These are phyloP conservation scores for Podila minutissima DNA, from an alignment of 192 early-diverging fungal genomes.

Conservation along the genomic window DNA sequence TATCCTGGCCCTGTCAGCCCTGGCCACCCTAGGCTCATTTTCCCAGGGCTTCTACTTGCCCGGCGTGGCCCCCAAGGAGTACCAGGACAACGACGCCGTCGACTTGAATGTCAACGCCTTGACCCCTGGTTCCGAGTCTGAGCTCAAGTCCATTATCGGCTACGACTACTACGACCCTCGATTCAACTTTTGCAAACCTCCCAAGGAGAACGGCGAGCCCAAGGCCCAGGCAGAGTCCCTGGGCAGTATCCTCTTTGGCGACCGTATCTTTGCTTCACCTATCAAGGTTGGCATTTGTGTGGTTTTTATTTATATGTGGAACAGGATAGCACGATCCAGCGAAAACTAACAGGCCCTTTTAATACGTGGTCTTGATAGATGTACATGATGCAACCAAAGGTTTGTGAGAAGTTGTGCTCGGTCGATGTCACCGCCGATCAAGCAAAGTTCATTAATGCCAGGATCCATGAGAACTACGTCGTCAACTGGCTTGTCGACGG, in stretches of 20 bases:
- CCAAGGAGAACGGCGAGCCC: slow-evolving; percentile 56
- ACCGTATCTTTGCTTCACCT: slow-evolving; percentile 86
- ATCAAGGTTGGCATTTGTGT: slow-evolving; percentile 68
- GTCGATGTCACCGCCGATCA: slow-evolving; percentile 71
- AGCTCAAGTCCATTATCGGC: slow-evolving; percentile 80
- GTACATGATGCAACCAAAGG: slow-evolving; percentile 64
- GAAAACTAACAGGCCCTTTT: background rate
- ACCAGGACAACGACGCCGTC: slow-evolving; percentile 71
- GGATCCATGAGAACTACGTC: slow-evolving; percentile 80
- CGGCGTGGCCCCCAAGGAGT: slow-evolving; percentile 92
- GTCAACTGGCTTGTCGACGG: slow-evolving; percentile 93
- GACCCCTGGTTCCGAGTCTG: slow-evolving; percentile 71
- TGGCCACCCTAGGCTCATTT: slow-evolving; percentile 7
- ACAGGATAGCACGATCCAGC: background rate
- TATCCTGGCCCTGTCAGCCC: background rate
- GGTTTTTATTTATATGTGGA: background rate
- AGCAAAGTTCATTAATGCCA: slow-evolving; percentile 87
- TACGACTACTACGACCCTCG: slow-evolving; percentile 90
- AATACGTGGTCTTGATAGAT: slow-evolving; percentile 56
- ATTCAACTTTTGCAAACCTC: slow-evolving; percentile 89
- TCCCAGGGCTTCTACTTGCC: slow-evolving; percentile 87
- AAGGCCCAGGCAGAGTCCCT: slow-evolving; percentile 80
- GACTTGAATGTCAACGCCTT: slow-evolving; percentile 88
- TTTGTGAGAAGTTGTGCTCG: slow-evolving; percentile 76
- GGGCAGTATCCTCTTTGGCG: slow-evolving; percentile 96